A percentile compares a stretch with the other conserved stretches of the same genome.
phyloP scores from a whole-genome alignment of 805 yeast genomes.

The Scheffersomyces lignosus region DNA sequence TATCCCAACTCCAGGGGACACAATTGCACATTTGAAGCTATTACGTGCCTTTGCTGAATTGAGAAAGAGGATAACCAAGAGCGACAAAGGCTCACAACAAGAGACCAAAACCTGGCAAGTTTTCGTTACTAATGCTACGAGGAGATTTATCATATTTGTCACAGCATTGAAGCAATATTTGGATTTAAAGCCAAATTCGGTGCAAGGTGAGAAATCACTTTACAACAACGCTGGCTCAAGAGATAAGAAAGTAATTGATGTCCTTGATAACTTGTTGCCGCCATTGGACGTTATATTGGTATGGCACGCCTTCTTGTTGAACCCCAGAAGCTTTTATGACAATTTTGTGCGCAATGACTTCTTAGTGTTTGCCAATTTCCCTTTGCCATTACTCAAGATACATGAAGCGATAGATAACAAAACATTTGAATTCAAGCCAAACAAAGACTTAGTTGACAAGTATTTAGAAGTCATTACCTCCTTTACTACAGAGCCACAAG shows the following conservation, averaged over 20 bases:
- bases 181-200: not conserved
- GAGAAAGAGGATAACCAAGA: conserved; percentile 9
- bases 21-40: conserved; percentile 22
- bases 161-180: not conserved
- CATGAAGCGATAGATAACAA: conserved; percentile 8
- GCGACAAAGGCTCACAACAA: not conserved
- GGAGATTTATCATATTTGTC: not conserved
- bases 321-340: conserved; percentile 16
- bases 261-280: conserved; percentile 12
- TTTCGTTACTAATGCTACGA: not conserved
- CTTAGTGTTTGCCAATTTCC: conserved; percentile 12
- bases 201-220: not conserved
- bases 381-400: conserved; percentile 18
- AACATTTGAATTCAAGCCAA: conserved; percentile 12
- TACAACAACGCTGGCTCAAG: not conserved
- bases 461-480: conserved; percentile 7
- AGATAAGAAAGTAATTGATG: not conserved
- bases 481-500: not conserved
- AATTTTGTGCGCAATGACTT: conserved; percentile 14
- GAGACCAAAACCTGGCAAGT: not conserved
- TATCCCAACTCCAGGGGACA: conserved; percentile 13
- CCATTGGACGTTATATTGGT: conserved; percentile 24
- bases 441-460: conserved; percentile 1
- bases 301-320: conserved; percentile 23
- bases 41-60: conserved; percentile 19